Conservation (phyloP, 139 green algal species). For the Haematococcus lacustris region DNA sequence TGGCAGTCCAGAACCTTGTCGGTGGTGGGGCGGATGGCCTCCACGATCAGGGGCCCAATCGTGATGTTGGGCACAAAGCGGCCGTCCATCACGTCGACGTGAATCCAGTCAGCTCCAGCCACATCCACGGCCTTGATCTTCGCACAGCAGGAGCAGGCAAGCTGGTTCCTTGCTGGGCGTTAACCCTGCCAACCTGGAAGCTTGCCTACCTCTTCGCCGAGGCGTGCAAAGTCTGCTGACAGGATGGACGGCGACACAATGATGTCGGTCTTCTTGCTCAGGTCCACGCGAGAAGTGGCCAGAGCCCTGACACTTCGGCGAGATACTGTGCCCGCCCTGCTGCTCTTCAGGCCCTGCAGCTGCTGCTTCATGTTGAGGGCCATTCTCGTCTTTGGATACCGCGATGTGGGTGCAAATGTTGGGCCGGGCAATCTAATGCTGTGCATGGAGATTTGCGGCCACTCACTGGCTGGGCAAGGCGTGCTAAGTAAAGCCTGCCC, state of each 20-base stretch:
- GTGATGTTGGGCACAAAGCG: conserved; percentile 99
- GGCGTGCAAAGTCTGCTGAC: conserved; percentile 89
- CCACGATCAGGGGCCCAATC: conserved; percentile 94
- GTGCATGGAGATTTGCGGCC: too few relatives aligned
- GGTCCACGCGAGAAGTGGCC: conserved; percentile 40
- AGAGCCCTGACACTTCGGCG: not conserved
- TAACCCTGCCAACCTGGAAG: too few relatives aligned
- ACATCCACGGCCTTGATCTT: conserved; percentile 89
- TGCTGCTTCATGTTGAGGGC: not conserved
- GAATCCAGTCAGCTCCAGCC: conserved; percentile 92
- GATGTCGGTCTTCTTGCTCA: conserved; percentile 60
- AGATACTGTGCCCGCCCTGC: not conserved
- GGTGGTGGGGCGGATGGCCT: conserved; percentile 90
- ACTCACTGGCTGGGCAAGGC: too few relatives aligned
- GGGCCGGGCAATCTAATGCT: too few relatives aligned
- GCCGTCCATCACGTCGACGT: conserved; percentile 95
- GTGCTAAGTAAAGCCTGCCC: too few relatives aligned
- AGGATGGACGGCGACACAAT: conserved; percentile 94
- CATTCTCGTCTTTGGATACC: too few relatives aligned
- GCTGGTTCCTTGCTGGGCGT: too few relatives aligned
- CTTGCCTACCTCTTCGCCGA: conserved; percentile 91
- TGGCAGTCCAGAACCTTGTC: conserved; percentile 93
- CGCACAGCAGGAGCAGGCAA: too few relatives aligned
- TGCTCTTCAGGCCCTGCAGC: not conserved
- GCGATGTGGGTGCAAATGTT: too few relatives aligned